Base-by-base conservation (phyloP, 2,329 filamentous ascomycete species). In the Lecanoromycetidae sp. region DNA sequence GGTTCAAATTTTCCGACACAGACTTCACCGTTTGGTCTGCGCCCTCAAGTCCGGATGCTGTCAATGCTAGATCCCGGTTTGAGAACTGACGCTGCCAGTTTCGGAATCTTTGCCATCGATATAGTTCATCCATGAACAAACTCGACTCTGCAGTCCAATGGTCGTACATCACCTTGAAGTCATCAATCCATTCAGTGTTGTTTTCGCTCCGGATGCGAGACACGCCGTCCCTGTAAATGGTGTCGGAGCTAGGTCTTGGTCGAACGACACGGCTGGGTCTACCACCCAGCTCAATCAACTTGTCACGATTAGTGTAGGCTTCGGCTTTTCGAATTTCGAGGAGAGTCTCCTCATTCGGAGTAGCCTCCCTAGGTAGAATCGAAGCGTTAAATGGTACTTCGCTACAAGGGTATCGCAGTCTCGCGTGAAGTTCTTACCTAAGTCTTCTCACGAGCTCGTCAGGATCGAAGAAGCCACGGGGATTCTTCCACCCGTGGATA, bases 71-170 rank as follows among this genome's bases (percentile, higher is more conserved):
- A n/a, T n/a, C n/a, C n/a, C n/a, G n/a, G n/a, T n/a, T n/a, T n/a
- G n/a, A n/a, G n/a, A n/a, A n/a, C n/a, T n/a, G n/a, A n/a, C n/a
- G n/a, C n/a, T n/a, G n/a, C n/a, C n/a, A n/a, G n/a, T n/a, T n/a
- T n/a, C 15, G 29, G 19, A 48, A 48, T 3, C 37, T 25, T n/a
- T 36, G 22, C 46, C 46, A 48, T 4, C 25, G 46, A 13, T 29
- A n/a, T 15, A 48, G 19, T n/a, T 48, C 30, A 0, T 36, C 17
- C 4, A 32, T 17, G 6, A 38, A 37, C n/a, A 10, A 20, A 13
- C 2, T 2, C 6, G 10, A n/a, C 27, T 48, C 46, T n/a, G 19
- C 7, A 23, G 3, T 15, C 39, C 38, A 43, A n/a, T 48, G 46
- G 3, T n/a, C 10, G 15, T 5, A 3, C 12, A 25, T 29, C 3